Evolutionary conservation across 75 land plant species (phyloP).

Genomic region (Ceratopteris richardii): DNA sequence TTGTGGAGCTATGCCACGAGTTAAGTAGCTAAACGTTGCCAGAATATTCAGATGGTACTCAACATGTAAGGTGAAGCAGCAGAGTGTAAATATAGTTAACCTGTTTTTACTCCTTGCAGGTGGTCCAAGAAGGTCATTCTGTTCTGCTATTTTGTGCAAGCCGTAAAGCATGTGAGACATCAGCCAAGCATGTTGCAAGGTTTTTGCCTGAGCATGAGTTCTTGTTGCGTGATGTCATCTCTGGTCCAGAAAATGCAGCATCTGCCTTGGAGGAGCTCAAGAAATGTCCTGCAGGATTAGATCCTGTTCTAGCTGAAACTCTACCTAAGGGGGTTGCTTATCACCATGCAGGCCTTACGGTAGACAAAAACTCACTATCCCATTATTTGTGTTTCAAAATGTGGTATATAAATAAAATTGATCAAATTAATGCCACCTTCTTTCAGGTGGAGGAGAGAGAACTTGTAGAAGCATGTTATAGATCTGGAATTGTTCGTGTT

Average conservation of each 20-base stretch:
- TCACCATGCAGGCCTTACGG: conserved; percentile 99
- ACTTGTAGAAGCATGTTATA: conserved; percentile 85
- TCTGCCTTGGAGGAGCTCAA: conserved; percentile 75
- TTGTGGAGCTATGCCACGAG: conserved; percentile 95
- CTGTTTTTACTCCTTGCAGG: conserved; percentile 28
- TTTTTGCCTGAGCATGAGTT: conserved; percentile 47
- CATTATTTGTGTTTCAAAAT: not conserved
- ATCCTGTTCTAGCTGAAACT: conserved; percentile 78
- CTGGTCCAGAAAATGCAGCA: conserved; percentile 38
- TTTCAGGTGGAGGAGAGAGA: conserved; percentile 91
- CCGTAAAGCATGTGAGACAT: conserved; percentile 96
- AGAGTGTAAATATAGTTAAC: too few species aligned
- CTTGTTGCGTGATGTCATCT: conserved; percentile 12
- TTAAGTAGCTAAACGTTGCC: conserved; percentile 18
- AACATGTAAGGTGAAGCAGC: not conserved
- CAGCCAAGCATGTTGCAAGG: conserved; percentile 83
- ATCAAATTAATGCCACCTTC: not conserved
- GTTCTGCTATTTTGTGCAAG: conserved; percentile 92
- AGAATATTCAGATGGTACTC: not conserved
- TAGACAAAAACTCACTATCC: conserved; percentile 18
- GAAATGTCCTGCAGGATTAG: conserved; percentile 80
- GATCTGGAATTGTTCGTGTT: conserved; percentile 84
- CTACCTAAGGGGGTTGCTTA: conserved; percentile 92
- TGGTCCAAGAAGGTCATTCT: conserved; percentile 92
- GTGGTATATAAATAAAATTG: not conserved